Base-by-base conservation (phyloP, 2,329 filamentous ascomycete genomes). In the Exophiala lecanii-corni region DNA sequence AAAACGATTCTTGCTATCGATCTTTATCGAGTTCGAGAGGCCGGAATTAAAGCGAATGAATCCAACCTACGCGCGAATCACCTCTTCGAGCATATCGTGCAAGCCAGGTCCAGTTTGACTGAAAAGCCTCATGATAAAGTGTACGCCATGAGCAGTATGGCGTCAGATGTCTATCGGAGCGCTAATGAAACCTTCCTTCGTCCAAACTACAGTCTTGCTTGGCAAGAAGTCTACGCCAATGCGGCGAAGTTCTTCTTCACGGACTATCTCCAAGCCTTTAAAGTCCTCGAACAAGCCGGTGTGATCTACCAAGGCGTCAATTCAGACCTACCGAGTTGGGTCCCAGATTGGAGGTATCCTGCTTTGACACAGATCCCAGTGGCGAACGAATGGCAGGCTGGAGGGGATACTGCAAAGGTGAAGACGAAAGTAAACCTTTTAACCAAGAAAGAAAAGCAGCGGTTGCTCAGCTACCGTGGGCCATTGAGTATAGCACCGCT, bases 51-150 rank as follows among this genome's bases (percentile, higher is more conserved):
- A 10, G 36, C 34, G 13, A 12, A 43, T 10, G 44, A 30, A 12
- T 4, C 31, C 5, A 13, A 10, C n/a, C 32, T 12, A 4, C 26
- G 17, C n/a, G 41, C 28, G 4, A 25, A 30, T 15, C 17, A 20
- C 2, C 28, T 48, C n/a, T 15, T 41, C 23, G 12, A 6, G 7
- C 23, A 26, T 12, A 26, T 26, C 23, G 23, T 26, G 7, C 23
- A 26, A 12, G 23, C 23, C 23, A 26, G 23, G 23, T 26, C 23
- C 7, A 26, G 23, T 26, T 12, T 26, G 40, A 25, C 41, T 35
- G 21, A 43, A 39, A 33, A 48, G 20, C 45, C 45, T 9, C 36
- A 40, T 18, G 45, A 48, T 37, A 48, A 48, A 41, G 42, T 48
- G 2, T 48, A 25, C 26, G 45, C 45, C 17, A 37, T 48, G 16